A percentile compares a stretch with the other conserved stretches of the same genome.
Evolutionary conservation across 129 eudicot genomes (phyloP).

Genomic region (Flaveria brownii): DNA sequence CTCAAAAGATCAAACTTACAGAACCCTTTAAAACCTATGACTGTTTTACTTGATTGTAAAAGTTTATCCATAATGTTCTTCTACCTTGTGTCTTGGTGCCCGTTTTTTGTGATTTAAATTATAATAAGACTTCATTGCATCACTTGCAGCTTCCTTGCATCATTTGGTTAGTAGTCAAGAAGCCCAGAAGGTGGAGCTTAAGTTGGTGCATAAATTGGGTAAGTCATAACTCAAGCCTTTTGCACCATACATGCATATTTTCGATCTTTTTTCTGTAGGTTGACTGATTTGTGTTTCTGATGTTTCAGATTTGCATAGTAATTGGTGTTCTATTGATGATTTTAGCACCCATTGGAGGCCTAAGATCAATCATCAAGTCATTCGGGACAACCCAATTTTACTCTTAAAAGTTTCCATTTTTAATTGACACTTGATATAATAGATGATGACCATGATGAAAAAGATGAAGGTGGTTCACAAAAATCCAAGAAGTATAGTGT

Average conservation of each 20-base stretch:
- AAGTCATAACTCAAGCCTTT: constrained; percentile 7
- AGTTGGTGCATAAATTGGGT: constrained; percentile 79
- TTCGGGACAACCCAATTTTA: constrained; percentile 57
- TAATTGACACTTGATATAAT: constrained; percentile 4
- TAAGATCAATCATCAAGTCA: constrained; percentile 45
- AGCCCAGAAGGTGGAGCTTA: constrained; percentile 58
- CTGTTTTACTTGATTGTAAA: neutral
- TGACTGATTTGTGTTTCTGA: constrained; percentile 3
- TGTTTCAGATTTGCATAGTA: constrained; percentile 60
- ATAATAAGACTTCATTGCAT: neutral
- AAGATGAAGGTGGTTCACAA: constrained; percentile 14
- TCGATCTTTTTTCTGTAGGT: neutral
- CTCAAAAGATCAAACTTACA: neutral
- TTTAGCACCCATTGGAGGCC: constrained; percentile 71
- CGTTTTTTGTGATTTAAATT: neutral
- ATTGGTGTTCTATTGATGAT: constrained; percentile 58
- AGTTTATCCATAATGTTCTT: no score
- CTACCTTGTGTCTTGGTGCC: neutral
- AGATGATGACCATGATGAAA: constrained; percentile 13
- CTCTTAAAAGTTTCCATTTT: constrained; percentile 25
- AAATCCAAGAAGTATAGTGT: neutral
- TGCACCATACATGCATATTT: neutral
- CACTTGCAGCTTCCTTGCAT: constrained; percentile 71
- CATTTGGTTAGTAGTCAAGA: constrained; percentile 59
- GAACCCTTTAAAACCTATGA: constrained; percentile 7